Evolutionary conservation across 179 eudicot genomes (phyloP).

Genomic region (Beta corolliflora): DNA sequence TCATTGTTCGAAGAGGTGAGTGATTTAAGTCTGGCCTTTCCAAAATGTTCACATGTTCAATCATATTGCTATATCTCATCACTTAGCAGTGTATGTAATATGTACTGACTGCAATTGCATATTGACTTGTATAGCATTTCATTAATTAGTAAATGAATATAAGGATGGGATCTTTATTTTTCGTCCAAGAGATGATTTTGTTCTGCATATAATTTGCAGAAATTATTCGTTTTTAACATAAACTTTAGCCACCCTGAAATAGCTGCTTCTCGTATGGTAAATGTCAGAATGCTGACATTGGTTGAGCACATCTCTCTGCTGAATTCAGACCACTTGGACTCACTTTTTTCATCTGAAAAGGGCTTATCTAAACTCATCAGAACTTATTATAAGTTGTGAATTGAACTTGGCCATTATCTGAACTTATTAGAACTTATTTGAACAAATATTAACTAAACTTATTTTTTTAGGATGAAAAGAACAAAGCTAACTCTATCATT

Average conservation of each 20-base stretch:
- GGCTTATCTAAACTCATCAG: no score
- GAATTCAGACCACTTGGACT: not conserved
- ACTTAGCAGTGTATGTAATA: not conserved
- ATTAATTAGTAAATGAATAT: not conserved
- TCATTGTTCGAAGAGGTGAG: conserved; percentile 76
- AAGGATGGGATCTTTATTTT: not conserved
- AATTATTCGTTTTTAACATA: not conserved
- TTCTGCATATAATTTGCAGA: not conserved
- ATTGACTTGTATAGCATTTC: not conserved
- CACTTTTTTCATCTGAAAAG: no score
- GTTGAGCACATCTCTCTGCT: not conserved
- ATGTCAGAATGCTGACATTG: not conserved
- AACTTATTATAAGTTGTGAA: no score
- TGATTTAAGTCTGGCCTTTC: not conserved
- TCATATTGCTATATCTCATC: not conserved
- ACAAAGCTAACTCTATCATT: not conserved
- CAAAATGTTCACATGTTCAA: conserved; percentile 3
- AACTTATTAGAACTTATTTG: not conserved
- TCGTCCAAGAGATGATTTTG: not conserved
- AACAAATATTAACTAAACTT: no score
- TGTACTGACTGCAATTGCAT: not conserved
- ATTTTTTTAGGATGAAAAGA: no score
- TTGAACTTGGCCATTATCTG: no score
- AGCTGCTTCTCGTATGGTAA: not conserved
- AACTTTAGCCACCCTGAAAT: not conserved